These are phyloP conservation scores for Zygoascus bituminiphila DNA, from an alignment of 805 yeast species.

Conservation along the genomic window DNA sequence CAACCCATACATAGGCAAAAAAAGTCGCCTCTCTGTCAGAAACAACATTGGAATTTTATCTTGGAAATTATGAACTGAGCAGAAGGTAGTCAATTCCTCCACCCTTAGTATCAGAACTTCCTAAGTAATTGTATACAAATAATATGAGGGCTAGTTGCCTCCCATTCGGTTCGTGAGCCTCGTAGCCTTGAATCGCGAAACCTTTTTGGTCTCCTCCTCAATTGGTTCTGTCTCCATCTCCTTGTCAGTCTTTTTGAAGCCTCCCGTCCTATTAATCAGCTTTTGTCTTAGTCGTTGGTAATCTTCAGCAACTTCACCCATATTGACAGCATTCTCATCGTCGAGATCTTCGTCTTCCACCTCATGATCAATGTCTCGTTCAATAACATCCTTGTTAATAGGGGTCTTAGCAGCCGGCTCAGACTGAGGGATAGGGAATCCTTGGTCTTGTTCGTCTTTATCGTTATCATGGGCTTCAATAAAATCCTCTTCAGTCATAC, in stretches of 20 bases:
- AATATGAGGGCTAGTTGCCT: neutral
- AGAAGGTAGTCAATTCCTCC: no score
- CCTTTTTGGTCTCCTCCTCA: constrained; percentile 48
- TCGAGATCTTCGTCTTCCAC: constrained; percentile 22
- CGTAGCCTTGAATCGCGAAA: constrained; percentile 65
- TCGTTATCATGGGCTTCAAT: constrained; percentile 22
- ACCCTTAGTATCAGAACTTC: no score
- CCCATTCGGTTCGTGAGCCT: constrained; percentile 12
- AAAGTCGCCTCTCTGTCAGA: neutral
- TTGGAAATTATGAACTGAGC: neutral
- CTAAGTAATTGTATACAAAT: neutral
- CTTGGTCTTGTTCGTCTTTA: constrained; percentile 17
- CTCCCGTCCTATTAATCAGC: constrained; percentile 41
- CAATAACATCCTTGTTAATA: constrained; percentile 37
- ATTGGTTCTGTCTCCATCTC: constrained; percentile 60
- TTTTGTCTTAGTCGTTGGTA: constrained; percentile 50
- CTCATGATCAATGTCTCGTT: constrained; percentile 19
- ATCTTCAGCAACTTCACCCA: constrained; percentile 43
- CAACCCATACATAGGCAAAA: neutral
- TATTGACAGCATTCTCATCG: constrained; percentile 32
- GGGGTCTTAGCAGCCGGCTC: constrained; percentile 8
- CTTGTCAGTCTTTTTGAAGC: constrained; percentile 38
- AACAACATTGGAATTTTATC: neutral
- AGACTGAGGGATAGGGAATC: neutral
- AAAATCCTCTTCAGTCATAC: constrained; percentile 19